Evolutionary conservation across 352 stramenopile genomes (phyloP).

Genomic region (Salisapilia sapeloensis): DNA sequence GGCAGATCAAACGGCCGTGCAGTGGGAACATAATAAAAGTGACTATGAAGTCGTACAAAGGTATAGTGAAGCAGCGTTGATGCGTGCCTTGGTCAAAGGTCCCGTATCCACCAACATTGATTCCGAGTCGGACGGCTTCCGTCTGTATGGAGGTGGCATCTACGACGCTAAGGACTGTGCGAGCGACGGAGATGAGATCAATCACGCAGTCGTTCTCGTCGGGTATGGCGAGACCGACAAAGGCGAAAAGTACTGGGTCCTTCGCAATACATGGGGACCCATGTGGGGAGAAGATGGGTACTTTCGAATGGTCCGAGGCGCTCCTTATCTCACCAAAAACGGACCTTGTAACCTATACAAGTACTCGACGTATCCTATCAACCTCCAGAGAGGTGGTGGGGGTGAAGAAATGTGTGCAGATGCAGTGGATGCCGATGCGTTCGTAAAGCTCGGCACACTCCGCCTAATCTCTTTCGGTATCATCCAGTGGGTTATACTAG

Average conservation of each 20-base stretch:
- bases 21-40: slow-evolving; percentile 21
- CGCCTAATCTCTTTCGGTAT: slow-evolving; percentile 19
- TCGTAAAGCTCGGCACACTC: slow-evolving; percentile 16
- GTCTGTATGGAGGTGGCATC: slow-evolving; percentile 66
- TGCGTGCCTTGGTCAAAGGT: slow-evolving; percentile 36
- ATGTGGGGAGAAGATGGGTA: slow-evolving; percentile 79
- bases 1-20: slow-evolving; percentile 9
- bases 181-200: slow-evolving; percentile 59
- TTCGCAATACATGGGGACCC: slow-evolving; percentile 82
- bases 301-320: slow-evolving; percentile 52
- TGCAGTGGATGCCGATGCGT: slow-evolving; percentile 7
- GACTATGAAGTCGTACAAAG: slow-evolving; percentile 33
- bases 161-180: slow-evolving; percentile 71
- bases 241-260: slow-evolving; percentile 74
- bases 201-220: slow-evolving; percentile 77
- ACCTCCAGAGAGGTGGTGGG: slow-evolving; percentile 11
- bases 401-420: slow-evolving; percentile 18
- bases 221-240: slow-evolving; percentile 60
- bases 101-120: slow-evolving; percentile 72
- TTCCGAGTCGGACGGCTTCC: slow-evolving; percentile 54
- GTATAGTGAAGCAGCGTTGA: slow-evolving; percentile 36
- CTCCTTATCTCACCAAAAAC: slow-evolving; percentile 5
- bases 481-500: slow-evolving; percentile 19
- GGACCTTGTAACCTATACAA: slow-evolving; percentile 64
- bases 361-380: slow-evolving; percentile 53